Evolutionary conservation across 192 early-diverging fungal genomes (phyloP), one percentile per base, ranked within the genome.

Genomic region (Bifiguratus adelaidae): DNA sequence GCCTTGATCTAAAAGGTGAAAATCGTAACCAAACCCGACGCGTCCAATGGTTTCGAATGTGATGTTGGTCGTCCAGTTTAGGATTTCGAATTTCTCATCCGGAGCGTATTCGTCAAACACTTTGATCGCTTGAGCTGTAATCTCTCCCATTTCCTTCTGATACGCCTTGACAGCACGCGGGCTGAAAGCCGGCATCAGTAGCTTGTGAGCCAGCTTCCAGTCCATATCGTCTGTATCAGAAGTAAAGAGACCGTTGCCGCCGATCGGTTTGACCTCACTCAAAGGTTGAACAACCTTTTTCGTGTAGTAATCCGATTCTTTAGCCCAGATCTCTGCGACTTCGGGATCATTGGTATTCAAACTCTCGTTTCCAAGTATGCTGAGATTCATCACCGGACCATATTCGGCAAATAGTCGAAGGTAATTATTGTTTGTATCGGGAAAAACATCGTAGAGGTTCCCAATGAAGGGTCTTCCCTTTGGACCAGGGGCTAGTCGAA

Each of bases 131-230:
- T 68, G 26, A 36, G 52, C 40, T 18, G 68, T 51, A 43, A 75
- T 47, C 9, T 37, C 8, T 36, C 47, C 44, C 67, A 80, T 80
- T 25, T 80, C 61, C 5, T 25, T 26, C 34, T 64, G 61, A 19
- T 64, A 32, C 37, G 58, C 61, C 36, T 64, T 64, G n/a, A 58
- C 50, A 16, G 61, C 61, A 36, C 61, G 44, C 19, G 61, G 47
- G 30, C 46, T 50, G 42, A 80, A 80, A 4, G 73, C 71, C 3
- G 78, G 78, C 57, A 80, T 76, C 3, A 80, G 42, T 19, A 80
- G 43, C 46, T 71, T 71, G 50, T 80, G 78, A 6, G 66, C 75
- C 4, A 76, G 55, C 23, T 56, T 49, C 78, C 78, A 80, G 20
- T 74, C 62, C 21, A 62, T 60, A 36, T 71, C 68, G 21, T 57